Evolutionary conservation across 2,329 filamentous ascomycete species (phyloP), one percentile per base, ranked within the genome.

Genomic region (Fusarium sp.): DNA sequence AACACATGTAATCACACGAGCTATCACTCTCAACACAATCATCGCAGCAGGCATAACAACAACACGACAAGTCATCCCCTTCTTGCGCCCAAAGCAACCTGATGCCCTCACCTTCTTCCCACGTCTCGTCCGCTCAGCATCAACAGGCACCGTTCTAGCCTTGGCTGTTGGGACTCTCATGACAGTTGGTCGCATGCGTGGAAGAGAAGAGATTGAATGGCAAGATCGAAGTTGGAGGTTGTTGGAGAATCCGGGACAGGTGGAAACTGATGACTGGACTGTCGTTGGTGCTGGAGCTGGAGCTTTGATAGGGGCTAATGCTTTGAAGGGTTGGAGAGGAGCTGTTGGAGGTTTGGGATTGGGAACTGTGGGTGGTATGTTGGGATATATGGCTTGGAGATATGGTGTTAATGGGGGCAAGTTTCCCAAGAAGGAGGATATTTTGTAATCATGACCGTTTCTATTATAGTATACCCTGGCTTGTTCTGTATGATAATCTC

Each of bases 191-290:
- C 79, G 84, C 4, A 90, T 91, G 88, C 79, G 79, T 55, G 87
- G 85, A 0, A 81, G 82, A 18, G 83, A 88, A 69, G 81, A 84
- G 42, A 86, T 91, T 31, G 88, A 91, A 77, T 91, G 89, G 89
- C 78, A 85, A 72, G 89, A 91, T 74, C 81, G 89, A 19, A 84
- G 84, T 58, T 91, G 89, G 88, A 80, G 89, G 30, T 74, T 91
- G 51, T 70, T 89, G 44, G 86, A 86, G 77, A 90, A 86, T 67
- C 75, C 78, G 42, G 84, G 86, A 0, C 88, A 91, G 80, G 73
- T 86, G 1, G 81, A 86, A 70, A 83, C 81, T 50, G 88, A 90
- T 74, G 86, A 87, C 71, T 88, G 83, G 82, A 85, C 83, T 21
- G 80, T 84, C 19, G 79, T 75, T 0, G 85, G 83, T 1, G 83